Conservation (phyloP, 176 grass and related monocot species). For the Triticum timopheevii region DNA sequence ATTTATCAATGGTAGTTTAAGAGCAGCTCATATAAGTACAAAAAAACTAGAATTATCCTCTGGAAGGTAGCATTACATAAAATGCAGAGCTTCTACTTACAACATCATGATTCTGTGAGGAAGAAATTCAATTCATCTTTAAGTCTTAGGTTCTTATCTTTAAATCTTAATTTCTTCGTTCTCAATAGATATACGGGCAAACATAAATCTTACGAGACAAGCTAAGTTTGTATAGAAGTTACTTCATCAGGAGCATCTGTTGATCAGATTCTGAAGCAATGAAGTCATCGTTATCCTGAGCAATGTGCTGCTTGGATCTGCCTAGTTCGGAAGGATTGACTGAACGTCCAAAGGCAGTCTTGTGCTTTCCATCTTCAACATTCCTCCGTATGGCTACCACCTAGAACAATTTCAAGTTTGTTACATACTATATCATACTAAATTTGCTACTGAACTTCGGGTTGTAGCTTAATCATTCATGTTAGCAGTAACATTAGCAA, state of each 20-base stretch:
- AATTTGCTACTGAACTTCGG: neutral
- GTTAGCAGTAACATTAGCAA: neutral
- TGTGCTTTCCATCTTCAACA: constrained; percentile 71
- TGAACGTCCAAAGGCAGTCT: constrained; percentile 41
- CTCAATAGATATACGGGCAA: neutral
- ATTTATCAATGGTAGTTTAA: neutral
- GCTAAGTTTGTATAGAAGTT: constrained; percentile 13
- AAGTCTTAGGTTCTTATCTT: neutral
- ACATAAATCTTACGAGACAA: neutral
- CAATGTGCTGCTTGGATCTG: constrained; percentile 59
- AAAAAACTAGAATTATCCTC: neutral
- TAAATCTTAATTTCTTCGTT: neutral
- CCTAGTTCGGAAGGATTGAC: constrained; percentile 48
- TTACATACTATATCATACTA: neutral
- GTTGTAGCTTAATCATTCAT: constrained; percentile 7
- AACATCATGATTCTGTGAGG: neutral
- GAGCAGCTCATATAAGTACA: neutral
- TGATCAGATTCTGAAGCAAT: constrained; percentile 98
- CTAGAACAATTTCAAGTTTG: constrained; percentile 39
- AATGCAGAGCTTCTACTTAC: neutral
- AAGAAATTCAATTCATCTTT: neutral
- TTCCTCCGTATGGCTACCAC: constrained; percentile 55
- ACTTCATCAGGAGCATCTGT: constrained; percentile 92
- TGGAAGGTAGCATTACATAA: neutral
- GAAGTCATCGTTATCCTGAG: constrained; percentile 69